Percentiles rank a stretch among this genome's conserved stretches.
Evolutionary conservation across 2,329 filamentous ascomycete genomes (phyloP).

Genomic region (Cercospora sesami): DNA sequence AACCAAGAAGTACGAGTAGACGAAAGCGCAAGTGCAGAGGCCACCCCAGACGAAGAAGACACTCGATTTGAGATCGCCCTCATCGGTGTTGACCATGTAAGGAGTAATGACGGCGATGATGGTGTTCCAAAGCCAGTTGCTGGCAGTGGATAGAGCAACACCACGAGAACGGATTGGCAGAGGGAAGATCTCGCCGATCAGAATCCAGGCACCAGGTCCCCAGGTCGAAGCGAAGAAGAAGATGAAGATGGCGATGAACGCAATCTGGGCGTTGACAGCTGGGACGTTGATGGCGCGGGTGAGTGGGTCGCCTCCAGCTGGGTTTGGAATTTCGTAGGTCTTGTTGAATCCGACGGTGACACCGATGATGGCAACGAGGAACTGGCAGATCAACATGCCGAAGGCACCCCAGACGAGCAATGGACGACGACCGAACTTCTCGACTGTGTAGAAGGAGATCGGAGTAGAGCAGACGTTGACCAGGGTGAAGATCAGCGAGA

Average conservation of each 20-base stretch:
- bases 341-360: constrained; percentile 43
- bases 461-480: constrained; percentile 87
- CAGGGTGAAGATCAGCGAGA: constrained; percentile 80
- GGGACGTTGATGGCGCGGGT: constrained; percentile 48
- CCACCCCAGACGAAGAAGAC: constrained; percentile 51
- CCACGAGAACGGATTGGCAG: constrained; percentile 85
- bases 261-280: constrained; percentile 66
- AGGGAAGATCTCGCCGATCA: constrained; percentile 89
- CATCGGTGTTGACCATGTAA: constrained; percentile 63
- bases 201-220: constrained; percentile 70
- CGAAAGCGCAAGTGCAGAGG: constrained; percentile 56
- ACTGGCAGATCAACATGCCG: constrained; percentile 84
- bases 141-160: constrained; percentile 81
- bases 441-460: constrained; percentile 82
- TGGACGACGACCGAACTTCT: constrained; percentile 75
- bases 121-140: constrained; percentile 78
- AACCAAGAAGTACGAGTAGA: constrained; percentile 51
- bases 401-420: constrained; percentile 76
- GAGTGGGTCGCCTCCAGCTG: constrained; percentile 43
- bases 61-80: constrained; percentile 53
- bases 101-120: constrained; percentile 46
- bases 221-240: constrained; percentile 89
- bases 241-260: constrained; percentile 90
- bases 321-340: constrained; percentile 16
- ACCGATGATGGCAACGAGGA: constrained; percentile 74